Evolutionary conservation across 2,329 filamentous ascomycete species (phyloP).

Genomic region (Cadophora luteo-olivacea): DNA sequence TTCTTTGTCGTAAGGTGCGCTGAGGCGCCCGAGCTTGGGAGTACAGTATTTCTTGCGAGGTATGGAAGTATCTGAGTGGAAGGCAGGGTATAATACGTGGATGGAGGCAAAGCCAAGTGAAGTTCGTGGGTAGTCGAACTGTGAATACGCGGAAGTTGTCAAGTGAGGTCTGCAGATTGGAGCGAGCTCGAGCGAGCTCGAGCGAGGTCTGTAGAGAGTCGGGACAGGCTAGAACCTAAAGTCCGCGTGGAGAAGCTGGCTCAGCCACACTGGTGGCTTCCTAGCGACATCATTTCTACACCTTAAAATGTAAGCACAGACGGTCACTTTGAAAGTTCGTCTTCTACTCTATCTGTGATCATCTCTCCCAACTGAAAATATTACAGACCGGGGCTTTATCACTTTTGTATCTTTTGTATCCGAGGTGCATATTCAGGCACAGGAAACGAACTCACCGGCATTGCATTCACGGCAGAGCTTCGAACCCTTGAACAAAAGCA

Average conservation of each 20-base stretch:
- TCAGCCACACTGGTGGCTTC: slow-evolving; percentile 27
- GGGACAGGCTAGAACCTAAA: not conserved
- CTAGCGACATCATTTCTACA: slow-evolving; percentile 12
- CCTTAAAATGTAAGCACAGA: slow-evolving; percentile 10
- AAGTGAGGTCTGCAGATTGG: not conserved
- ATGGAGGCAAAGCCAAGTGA: slow-evolving; percentile 12
- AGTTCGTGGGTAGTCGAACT: not conserved
- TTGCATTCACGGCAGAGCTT: slow-evolving; percentile 14
- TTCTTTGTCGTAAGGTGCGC: slow-evolving; percentile 29
- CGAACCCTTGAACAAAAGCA: not conserved
- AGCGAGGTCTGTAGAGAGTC: not conserved
- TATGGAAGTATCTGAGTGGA: no score
- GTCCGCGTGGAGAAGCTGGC: slow-evolving; percentile 26
- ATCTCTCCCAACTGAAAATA: not conserved
- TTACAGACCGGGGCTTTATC: not conserved
- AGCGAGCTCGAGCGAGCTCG: not conserved
- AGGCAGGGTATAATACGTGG: not conserved
- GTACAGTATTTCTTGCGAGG: slow-evolving; percentile 6
- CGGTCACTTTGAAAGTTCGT: not conserved
- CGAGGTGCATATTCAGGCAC: slow-evolving; percentile 2
- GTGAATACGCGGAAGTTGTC: not conserved
- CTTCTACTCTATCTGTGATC: not conserved
- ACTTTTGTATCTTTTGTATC: not conserved
- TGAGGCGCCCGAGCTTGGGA: slow-evolving; percentile 25
- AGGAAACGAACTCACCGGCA: not conserved